These are phyloP conservation scores for Knoxia roxburghii DNA, from an alignment of 257 asterid genomes.

Conservation along the genomic window DNA sequence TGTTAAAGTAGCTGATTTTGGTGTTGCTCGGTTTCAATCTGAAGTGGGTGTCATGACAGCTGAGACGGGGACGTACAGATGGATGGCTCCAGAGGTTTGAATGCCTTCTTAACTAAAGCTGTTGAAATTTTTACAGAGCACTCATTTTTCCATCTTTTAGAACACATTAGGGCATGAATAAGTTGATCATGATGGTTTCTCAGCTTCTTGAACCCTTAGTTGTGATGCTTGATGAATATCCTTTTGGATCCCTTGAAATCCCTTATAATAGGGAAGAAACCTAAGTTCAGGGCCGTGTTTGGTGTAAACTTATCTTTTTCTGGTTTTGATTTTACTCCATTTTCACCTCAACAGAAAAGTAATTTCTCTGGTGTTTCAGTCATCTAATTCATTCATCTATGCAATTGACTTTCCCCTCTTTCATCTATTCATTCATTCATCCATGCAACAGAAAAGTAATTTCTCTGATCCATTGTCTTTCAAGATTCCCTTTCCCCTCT, in stretches of 20 bases:
- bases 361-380: background rate
- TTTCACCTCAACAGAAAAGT: background rate
- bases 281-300: background rate
- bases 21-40: constrained; percentile 38
- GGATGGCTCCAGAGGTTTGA: constrained; percentile 47
- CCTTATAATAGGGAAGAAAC: background rate
- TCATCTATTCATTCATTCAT: background rate
- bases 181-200: background rate
- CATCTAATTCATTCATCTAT: background rate
- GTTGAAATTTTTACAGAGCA: background rate
- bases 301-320: background rate
- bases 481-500: background rate
- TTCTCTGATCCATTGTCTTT: background rate
- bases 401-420: background rate
- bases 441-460: background rate
- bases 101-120: background rate
- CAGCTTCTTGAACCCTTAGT: background rate
- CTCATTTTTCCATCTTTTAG: background rate
- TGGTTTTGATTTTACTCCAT: too few relatives aligned
- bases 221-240: background rate
- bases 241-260: background rate
- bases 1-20: constrained; percentile 47
- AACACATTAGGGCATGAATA: background rate
- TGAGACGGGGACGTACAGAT: constrained; percentile 41
- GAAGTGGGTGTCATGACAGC: constrained; percentile 43